These are phyloP conservation scores for Phytophthora tentaculata DNA, from an alignment of 352 stramenopile species.

Conservation along the genomic window DNA sequence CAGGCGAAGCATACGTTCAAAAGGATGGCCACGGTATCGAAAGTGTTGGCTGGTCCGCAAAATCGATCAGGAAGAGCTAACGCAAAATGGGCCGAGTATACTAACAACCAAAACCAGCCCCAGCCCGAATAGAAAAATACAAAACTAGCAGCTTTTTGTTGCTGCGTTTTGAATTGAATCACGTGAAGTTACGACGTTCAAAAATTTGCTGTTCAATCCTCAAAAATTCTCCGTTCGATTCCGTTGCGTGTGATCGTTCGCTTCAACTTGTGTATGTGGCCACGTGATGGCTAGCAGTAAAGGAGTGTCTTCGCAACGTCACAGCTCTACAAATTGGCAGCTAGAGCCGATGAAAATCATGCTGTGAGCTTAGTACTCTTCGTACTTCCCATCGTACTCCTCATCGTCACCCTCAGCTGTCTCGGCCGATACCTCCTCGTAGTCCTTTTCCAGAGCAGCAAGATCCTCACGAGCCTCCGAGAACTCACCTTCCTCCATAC, in stretches of 20 bases:
- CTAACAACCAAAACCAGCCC: conserved; percentile 2
- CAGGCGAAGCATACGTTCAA: conserved; percentile 10
- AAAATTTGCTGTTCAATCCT: conserved; percentile 35
- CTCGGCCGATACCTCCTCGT: conserved; percentile 98
- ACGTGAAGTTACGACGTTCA: conserved; percentile 34
- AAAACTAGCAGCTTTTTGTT: conserved; percentile 7
- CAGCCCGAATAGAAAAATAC: not conserved
- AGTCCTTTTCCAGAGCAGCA: conserved; percentile 98
- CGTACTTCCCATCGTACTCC: conserved; percentile 91
- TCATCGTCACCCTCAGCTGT: conserved; percentile 94
- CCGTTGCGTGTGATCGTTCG: conserved; percentile 11
- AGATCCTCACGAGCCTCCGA: conserved; percentile 73
- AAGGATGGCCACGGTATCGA: conserved; percentile 25
- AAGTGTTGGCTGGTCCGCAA: conserved; percentile 19
- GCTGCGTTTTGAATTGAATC: conserved; percentile 20
- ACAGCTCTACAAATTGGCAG: conserved; percentile 28
- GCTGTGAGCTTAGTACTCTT: conserved; percentile 23
- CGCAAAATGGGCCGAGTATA: conserved; percentile 19
- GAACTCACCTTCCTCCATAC: conserved; percentile 18
- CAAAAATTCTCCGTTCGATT: conserved; percentile 21
- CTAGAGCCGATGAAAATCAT: conserved; percentile 6
- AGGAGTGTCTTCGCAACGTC: conserved; percentile 17
- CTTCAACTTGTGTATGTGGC: conserved; percentile 6
- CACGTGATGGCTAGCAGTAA: conserved; percentile 16
- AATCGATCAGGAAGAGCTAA: not conserved